phyloP scores from a whole-genome alignment of 2,329 filamentous ascomycete species.

The Cadophora sp. region DNA sequence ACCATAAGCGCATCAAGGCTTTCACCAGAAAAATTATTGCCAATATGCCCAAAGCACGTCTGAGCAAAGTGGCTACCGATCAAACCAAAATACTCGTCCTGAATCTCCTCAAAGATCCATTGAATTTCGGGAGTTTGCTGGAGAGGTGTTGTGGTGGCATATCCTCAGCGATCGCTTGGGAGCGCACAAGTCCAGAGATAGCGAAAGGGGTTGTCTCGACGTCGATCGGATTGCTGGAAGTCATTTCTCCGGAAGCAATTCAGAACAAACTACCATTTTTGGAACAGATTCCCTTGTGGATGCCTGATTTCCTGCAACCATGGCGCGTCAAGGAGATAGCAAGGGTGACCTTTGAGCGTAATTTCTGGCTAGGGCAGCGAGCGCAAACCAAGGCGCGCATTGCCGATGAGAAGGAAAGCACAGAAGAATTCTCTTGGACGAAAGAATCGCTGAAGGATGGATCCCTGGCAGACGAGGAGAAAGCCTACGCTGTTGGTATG shows the following conservation, averaged over 20 bases:
- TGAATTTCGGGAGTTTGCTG: constrained; percentile 16
- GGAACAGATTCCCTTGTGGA: constrained; percentile 24
- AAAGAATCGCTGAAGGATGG: constrained; percentile 15
- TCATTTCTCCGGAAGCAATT: constrained; percentile 27
- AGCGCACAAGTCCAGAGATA: constrained; percentile 19
- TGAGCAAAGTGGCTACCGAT: constrained; percentile 30
- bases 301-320: constrained; percentile 27
- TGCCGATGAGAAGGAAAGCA: neutral
- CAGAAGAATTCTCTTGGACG: constrained; percentile 15
- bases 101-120: constrained; percentile 28
- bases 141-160: constrained; percentile 27
- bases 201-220: constrained; percentile 25
- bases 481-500: constrained; percentile 42
- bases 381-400: constrained; percentile 1
- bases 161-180: constrained; percentile 26
- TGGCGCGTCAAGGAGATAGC: constrained; percentile 26
- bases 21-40: constrained; percentile 28
- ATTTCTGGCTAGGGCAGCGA: constrained; percentile 30
- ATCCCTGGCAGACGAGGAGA: constrained; percentile 34
- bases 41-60: constrained; percentile 26
- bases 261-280: constrained; percentile 31
- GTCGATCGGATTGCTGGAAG: constrained; percentile 21
- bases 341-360: constrained; percentile 20
- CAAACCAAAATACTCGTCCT: constrained; percentile 31
- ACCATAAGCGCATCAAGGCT: constrained; percentile 26